These are phyloP conservation scores for Saururus chinensis DNA, from an alignment of 164 flowering plant species.

Conservation along the genomic window DNA sequence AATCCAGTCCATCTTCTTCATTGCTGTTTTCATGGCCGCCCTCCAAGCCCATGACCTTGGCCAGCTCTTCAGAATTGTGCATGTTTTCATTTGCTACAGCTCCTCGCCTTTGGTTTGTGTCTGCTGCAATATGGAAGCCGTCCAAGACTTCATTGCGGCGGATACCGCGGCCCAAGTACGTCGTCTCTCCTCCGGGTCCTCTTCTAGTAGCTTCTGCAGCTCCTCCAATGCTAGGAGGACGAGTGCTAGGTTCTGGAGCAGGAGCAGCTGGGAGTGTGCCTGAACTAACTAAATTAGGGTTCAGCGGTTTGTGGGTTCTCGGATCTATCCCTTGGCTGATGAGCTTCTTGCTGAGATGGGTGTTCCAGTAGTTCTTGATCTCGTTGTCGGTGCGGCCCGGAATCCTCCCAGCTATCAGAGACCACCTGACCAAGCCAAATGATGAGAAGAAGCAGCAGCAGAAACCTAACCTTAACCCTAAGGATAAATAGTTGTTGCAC, in stretches of 20 bases:
- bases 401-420: slow-evolving; percentile 68
- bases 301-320: slow-evolving; percentile 51
- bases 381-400: slow-evolving; percentile 71
- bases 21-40: not conserved
- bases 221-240: not conserved
- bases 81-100: not conserved
- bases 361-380: slow-evolving; percentile 79
- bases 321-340: slow-evolving; percentile 68
- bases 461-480: not conserved
- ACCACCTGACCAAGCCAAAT: slow-evolving; percentile 34
- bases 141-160: too few species aligned
- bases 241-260: slow-evolving; percentile 11
- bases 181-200: not conserved
- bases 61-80: not conserved
- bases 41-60: slow-evolving; percentile 1
- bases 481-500: not conserved
- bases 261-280: not conserved
- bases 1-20: slow-evolving; percentile 22
- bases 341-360: slow-evolving; percentile 59
- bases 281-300: not conserved
- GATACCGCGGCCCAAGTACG: too few species aligned
- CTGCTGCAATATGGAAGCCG: not conserved
- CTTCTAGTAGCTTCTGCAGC: too few species aligned
- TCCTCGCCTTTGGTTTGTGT: slow-evolving; percentile 1
- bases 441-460: not conserved